phyloP scores from a whole-genome alignment of 192 early-diverging fungal species.

The Coemansia sp. region DNA sequence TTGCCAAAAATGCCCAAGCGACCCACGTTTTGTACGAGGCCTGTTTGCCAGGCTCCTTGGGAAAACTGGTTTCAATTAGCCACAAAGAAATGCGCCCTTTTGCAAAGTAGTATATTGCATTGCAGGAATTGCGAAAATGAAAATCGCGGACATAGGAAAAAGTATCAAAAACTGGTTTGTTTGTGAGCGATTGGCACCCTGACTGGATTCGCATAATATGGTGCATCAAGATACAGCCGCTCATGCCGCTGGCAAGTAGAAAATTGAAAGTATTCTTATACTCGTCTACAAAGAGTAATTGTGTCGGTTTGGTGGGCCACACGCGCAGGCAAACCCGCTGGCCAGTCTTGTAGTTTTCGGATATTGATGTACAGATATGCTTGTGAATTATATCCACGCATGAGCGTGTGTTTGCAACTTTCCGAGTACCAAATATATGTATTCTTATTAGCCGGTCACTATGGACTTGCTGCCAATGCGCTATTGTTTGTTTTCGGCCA shows the following conservation, averaged over 20 bases:
- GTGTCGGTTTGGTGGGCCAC: too few relatives aligned
- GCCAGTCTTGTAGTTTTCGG: not conserved
- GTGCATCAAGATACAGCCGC: not conserved
- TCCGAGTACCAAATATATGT: not conserved
- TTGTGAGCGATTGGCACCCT: not conserved
- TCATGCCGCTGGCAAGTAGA: not conserved
- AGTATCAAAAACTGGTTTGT: not conserved
- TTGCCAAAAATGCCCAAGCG: not conserved
- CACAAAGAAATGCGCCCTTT: not conserved
- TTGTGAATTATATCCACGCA: not conserved
- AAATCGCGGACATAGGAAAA: not conserved
- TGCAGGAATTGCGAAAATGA: not conserved
- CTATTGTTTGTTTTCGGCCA: not conserved
- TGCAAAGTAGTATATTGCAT: not conserved
- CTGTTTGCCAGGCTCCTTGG: not conserved
- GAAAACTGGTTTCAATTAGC: not conserved
- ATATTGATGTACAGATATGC: not conserved
- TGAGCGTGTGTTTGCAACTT: not conserved
- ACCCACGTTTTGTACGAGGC: not conserved
- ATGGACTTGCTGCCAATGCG: not conserved
- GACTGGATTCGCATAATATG: not conserved
- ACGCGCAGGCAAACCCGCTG: not conserved
- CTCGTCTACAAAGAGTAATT: constrained; percentile 1
- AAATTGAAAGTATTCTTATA: not conserved
- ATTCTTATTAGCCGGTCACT: not conserved